Percentiles rank a stretch among this genome's conserved stretches.
Conservation (phyloP, 192 early-diverging fungal species). For the Entomortierella parvispora region DNA sequence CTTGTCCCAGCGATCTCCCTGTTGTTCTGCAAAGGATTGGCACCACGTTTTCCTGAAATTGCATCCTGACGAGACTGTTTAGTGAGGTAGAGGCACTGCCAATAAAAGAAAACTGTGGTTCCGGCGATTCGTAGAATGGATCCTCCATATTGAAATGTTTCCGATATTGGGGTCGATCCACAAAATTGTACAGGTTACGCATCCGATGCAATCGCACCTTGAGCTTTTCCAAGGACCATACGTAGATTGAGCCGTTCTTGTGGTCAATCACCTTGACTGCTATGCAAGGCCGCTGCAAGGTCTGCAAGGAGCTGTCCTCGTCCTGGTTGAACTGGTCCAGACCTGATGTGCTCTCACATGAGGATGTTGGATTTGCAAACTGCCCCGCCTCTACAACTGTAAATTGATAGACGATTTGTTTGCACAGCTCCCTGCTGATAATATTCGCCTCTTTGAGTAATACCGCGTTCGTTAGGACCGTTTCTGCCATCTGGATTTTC, state of each 20-base stretch:
- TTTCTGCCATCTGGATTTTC: constrained; percentile 72
- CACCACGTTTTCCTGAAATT: constrained; percentile 53
- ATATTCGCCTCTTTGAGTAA: constrained; percentile 93
- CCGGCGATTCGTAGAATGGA: constrained; percentile 67
- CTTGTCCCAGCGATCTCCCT: constrained; percentile 45
- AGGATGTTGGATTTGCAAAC: constrained; percentile 57
- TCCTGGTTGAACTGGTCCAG: constrained; percentile 61
- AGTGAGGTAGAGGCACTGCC: constrained; percentile 59
- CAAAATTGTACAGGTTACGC: constrained; percentile 73
- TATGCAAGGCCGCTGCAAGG: constrained; percentile 61
- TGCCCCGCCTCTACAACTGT: constrained; percentile 75
- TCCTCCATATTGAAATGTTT: constrained; percentile 71
- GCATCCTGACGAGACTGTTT: constrained; percentile 50
- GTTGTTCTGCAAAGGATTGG: constrained; percentile 60
- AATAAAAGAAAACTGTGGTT: constrained; percentile 62
- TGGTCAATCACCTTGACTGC: constrained; percentile 64
- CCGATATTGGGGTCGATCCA: constrained; percentile 66
- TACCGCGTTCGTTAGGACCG: constrained; percentile 74
- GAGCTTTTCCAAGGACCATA: constrained; percentile 75
- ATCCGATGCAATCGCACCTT: constrained; percentile 73
- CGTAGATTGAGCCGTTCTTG: constrained; percentile 62
- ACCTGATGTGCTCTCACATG: constrained; percentile 61
- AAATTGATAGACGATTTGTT: constrained; percentile 88
- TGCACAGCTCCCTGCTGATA: constrained; percentile 84
- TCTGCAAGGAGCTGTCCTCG: constrained; percentile 58